Conservation (phyloP, 2,329 filamentous ascomycete species). For the Phyllosticta capitalensis region DNA sequence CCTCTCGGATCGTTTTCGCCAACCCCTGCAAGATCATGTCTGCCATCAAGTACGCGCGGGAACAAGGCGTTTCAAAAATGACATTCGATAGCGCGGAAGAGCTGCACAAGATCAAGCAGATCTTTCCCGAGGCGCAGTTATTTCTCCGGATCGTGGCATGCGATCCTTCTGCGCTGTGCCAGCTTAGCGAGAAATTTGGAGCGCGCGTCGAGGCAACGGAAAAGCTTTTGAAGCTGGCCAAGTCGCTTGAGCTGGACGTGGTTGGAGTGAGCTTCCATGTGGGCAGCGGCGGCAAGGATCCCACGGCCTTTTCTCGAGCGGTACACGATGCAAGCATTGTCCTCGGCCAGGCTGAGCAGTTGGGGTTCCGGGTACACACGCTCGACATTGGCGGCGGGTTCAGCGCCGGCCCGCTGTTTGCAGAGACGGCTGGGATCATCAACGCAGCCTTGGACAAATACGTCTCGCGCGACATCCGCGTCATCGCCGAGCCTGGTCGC, state of each 20-base stretch:
- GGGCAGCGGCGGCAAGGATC: slow-evolving; percentile 85
- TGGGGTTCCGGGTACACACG: slow-evolving; percentile 68
- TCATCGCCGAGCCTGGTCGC: slow-evolving; percentile 87
- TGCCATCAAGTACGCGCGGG: slow-evolving; percentile 75
- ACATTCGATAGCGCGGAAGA: slow-evolving; percentile 94
- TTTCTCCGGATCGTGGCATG: slow-evolving; percentile 87
- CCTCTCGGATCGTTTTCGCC: slow-evolving; percentile 86
- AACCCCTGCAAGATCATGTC: slow-evolving; percentile 97
- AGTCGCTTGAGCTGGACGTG: slow-evolving; percentile 69
- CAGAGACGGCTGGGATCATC: slow-evolving; percentile 5
- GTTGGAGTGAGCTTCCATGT: slow-evolving; percentile 93
- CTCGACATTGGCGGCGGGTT: slow-evolving; percentile 89
- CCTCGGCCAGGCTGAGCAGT: slow-evolving; percentile 64
- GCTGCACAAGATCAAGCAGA: slow-evolving; percentile 84
- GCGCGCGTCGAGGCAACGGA: slow-evolving; percentile 71
- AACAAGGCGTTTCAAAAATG: slow-evolving; percentile 80
- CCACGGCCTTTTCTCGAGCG: slow-evolving; percentile 71
- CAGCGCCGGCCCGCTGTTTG: slow-evolving; percentile 62
- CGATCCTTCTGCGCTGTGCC: slow-evolving; percentile 81
- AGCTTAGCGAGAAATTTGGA: slow-evolving; percentile 88
- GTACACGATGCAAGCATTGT: slow-evolving; percentile 74
- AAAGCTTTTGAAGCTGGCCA: slow-evolving; percentile 63
- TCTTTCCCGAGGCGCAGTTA: slow-evolving; percentile 75
- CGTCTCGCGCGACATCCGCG: slow-evolving; percentile 61
- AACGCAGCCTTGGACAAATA: slow-evolving; percentile 67